phyloP scores from a whole-genome alignment of 1,284 basidiomycete genomes.

The Trametes hirsuta region DNA sequence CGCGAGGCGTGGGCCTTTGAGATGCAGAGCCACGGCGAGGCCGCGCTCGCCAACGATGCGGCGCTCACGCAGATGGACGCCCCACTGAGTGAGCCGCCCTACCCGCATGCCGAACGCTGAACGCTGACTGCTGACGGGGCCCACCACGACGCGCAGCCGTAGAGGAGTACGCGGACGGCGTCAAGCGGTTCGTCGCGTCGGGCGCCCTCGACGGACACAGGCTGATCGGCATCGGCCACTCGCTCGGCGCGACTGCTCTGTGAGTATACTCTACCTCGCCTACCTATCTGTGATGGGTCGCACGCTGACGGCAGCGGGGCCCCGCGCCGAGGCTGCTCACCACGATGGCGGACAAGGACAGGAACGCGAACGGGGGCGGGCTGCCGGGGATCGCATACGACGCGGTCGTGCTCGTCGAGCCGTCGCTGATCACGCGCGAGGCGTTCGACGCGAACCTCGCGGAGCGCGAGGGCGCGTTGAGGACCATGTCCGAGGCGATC shows the following conservation, averaged over 20 bases:
- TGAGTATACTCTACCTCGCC: background rate
- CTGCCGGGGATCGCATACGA: slow-evolving; percentile 4
- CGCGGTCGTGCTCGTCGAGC: slow-evolving; percentile 22
- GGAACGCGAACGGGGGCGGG: background rate
- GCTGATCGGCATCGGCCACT: slow-evolving; percentile 13
- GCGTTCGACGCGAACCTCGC: slow-evolving; percentile 11
- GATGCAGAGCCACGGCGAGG: slow-evolving; percentile 16
- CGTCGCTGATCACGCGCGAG: slow-evolving; percentile 17
- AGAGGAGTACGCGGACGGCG: slow-evolving; percentile 5
- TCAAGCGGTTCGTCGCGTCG: slow-evolving; percentile 4
- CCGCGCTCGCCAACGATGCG: background rate
- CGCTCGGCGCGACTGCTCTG: slow-evolving; percentile 4
- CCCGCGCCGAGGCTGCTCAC: background rate
- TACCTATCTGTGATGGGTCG: background rate
- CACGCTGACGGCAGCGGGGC: background rate
- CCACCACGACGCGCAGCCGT: background rate
- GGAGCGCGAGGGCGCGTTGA: slow-evolving; percentile 15
- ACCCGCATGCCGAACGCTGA: too few relatives aligned
- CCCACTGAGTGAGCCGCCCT: background rate
- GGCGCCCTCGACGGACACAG: slow-evolving; percentile 5
- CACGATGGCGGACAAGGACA: background rate
- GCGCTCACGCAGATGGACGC: background rate
- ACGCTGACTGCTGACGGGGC: background rate
- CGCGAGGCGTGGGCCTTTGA: slow-evolving; percentile 19
- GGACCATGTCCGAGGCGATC: slow-evolving; percentile 8